Evolutionary conservation across 2,329 filamentous ascomycete species (phyloP).

Genomic region (Colletotrichum tabaci): DNA sequence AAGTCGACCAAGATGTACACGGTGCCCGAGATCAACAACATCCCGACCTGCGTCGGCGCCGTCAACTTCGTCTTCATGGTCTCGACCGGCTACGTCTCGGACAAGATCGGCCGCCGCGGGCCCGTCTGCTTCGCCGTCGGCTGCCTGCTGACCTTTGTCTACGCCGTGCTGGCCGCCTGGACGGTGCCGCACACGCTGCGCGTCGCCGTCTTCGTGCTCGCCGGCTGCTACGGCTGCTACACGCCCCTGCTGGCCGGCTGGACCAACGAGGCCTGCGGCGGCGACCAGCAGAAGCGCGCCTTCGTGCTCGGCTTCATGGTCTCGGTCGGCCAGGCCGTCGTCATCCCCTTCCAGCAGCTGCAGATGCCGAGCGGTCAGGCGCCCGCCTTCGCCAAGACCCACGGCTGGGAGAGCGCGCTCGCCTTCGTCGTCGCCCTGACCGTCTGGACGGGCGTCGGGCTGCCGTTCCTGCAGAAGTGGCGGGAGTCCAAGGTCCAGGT

Average conservation of each 20-base stretch:
- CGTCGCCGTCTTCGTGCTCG: constrained; percentile 57
- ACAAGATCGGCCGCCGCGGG: constrained; percentile 54
- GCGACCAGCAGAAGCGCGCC: constrained; percentile 59
- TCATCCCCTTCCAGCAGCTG: constrained; percentile 57
- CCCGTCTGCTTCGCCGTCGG: constrained; percentile 56
- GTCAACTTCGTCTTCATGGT: constrained; percentile 60
- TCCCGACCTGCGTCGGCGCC: constrained; percentile 59
- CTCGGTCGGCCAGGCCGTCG: constrained; percentile 54
- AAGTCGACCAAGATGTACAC: constrained; percentile 53
- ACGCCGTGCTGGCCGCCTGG: constrained; percentile 56
- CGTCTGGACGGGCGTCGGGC: constrained; percentile 51
- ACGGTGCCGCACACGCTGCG: constrained; percentile 53
- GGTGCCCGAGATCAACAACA: constrained; percentile 60
- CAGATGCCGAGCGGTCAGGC: constrained; percentile 55
- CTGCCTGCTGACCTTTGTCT: constrained; percentile 53
- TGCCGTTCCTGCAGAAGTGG: constrained; percentile 48
- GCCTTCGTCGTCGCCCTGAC: constrained; percentile 52
- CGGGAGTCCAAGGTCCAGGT: constrained; percentile 35
- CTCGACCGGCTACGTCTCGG: constrained; percentile 53
- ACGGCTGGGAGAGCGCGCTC: constrained; percentile 54
- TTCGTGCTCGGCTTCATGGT: constrained; percentile 58
- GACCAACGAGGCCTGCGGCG: constrained; percentile 58
- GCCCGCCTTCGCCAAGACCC: constrained; percentile 52
- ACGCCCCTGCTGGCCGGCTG: constrained; percentile 59
- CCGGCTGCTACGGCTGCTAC: constrained; percentile 58